phyloP scores from a whole-genome alignment of 805 yeast genomes.

The Pichia californica region DNA sequence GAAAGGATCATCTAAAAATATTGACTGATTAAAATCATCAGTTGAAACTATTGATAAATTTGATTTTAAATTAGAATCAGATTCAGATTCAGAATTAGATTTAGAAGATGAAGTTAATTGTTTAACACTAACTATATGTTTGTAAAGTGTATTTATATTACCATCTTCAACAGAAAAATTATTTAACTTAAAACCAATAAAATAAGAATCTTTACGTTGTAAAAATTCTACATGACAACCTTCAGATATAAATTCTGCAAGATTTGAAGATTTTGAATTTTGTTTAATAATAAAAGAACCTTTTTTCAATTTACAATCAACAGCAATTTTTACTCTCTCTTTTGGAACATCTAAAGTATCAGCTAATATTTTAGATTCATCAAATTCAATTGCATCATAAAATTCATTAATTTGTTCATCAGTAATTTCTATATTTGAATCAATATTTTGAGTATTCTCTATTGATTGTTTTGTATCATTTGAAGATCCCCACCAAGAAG shows the following conservation, averaged over 20 bases:
- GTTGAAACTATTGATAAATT: neutral
- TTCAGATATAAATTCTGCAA: conserved; percentile 78
- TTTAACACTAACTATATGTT: conserved; percentile 81
- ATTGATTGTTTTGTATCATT: neutral
- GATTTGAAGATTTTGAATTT: conserved; percentile 34
- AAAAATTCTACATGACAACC: conserved; percentile 69
- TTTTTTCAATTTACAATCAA: conserved; percentile 59
- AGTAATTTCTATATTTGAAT: conserved; percentile 42
- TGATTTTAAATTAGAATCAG: conserved; percentile 7
- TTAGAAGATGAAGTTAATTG: conserved; percentile 39
- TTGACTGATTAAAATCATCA: no score
- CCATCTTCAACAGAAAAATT: conserved; percentile 88
- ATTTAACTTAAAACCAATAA: conserved; percentile 64
- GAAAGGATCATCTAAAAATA: conserved; percentile 43
- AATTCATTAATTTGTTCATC: conserved; percentile 87
- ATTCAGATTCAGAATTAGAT: conserved; percentile 9
- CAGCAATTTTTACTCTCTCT: conserved; percentile 61
- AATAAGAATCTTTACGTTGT: conserved; percentile 74
- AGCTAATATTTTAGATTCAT: conserved; percentile 49
- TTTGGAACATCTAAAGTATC: conserved; percentile 62
- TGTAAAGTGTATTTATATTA: conserved; percentile 69
- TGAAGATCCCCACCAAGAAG: conserved; percentile 57
- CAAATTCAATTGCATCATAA: conserved; percentile 89
- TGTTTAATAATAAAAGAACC: conserved; percentile 68
- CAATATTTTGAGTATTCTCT: conserved; percentile 7